Evolutionary conservation across 2,329 filamentous ascomycete species (phyloP).

Genomic region (Chalaropsis thielavioides): DNA sequence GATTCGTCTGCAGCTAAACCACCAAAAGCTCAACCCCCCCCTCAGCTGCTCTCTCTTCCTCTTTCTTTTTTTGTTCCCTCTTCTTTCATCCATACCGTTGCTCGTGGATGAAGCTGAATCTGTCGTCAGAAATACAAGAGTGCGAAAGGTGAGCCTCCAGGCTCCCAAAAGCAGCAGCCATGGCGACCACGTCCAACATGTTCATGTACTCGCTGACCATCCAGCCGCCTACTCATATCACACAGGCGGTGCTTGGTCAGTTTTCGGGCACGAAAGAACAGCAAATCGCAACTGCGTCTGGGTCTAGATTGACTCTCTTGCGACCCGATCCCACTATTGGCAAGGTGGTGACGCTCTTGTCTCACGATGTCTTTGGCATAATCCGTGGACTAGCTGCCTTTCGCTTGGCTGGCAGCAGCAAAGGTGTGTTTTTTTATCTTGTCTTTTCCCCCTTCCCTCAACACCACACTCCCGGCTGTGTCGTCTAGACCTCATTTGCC

Average conservation of each 20-base stretch:
- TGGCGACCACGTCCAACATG: conserved; percentile 98
- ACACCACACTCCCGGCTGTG: not conserved
- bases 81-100: conserved; percentile 13
- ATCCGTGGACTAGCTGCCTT: conserved; percentile 81
- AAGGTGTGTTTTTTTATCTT: conserved; percentile 56
- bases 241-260: conserved; percentile 83
- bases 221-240: conserved; percentile 77
- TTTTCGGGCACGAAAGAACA: conserved; percentile 95
- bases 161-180: conserved; percentile 34
- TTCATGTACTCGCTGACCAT: conserved; percentile 97
- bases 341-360: conserved; percentile 71
- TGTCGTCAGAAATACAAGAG: conserved; percentile 12
- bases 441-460: not conserved
- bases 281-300: conserved; percentile 87
- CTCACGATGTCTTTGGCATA: conserved; percentile 93
- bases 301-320: conserved; percentile 75
- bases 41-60: not conserved
- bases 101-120: conserved; percentile 18
- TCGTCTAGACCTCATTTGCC: not conserved
- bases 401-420: conserved; percentile 79
- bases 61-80: not conserved
- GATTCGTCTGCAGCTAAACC: not conserved
- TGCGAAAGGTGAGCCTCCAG: conserved; percentile 18
- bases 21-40: not conserved
- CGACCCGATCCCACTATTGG: conserved; percentile 74